These are phyloP conservation scores for Cyclotella kingstonii DNA, from an alignment of 108 stramenopile genomes.

Conservation along the genomic window DNA sequence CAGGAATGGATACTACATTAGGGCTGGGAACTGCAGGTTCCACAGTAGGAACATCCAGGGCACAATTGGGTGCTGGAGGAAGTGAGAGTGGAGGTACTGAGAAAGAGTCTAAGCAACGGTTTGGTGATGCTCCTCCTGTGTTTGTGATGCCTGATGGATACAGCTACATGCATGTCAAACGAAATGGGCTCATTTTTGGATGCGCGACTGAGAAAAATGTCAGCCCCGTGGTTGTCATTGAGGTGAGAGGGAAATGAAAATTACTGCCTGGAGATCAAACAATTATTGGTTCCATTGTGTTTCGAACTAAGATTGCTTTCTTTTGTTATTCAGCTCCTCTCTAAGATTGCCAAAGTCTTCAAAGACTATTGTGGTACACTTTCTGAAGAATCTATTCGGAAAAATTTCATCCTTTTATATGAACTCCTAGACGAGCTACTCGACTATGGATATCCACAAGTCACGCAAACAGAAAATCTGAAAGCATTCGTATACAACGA, in stretches of 20 bases:
- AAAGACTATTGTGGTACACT: slow-evolving; percentile 99
- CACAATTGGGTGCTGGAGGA: slow-evolving; percentile 1
- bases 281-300: not conserved
- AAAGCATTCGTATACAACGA: slow-evolving; percentile 99
- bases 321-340: slow-evolving; percentile 74
- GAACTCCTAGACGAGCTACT: slow-evolving; percentile 99
- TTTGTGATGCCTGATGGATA: slow-evolving; percentile 91
- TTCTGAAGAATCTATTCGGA: slow-evolving; percentile 96
- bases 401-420: slow-evolving; percentile 99
- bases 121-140: slow-evolving; percentile 89
- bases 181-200: slow-evolving; percentile 95
- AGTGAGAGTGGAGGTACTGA: slow-evolving; percentile 9
- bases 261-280: too few species aligned
- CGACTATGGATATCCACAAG: slow-evolving; percentile 98
- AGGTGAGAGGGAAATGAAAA: slow-evolving; percentile 53
- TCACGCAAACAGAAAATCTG: slow-evolving; percentile 94
- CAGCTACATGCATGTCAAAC: slow-evolving; percentile 92
- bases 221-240: slow-evolving; percentile 73
- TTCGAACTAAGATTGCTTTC: not conserved
- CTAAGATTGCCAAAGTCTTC: slow-evolving; percentile 97
- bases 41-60: too few species aligned
- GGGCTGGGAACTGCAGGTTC: slow-evolving; percentile 15
- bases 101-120: slow-evolving; percentile 34
- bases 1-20: slow-evolving; percentile 41
- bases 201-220: slow-evolving; percentile 93